Base-by-base conservation (phyloP, 371 early-diverging fungal genomes). In the Mortierella sp. region DNA sequence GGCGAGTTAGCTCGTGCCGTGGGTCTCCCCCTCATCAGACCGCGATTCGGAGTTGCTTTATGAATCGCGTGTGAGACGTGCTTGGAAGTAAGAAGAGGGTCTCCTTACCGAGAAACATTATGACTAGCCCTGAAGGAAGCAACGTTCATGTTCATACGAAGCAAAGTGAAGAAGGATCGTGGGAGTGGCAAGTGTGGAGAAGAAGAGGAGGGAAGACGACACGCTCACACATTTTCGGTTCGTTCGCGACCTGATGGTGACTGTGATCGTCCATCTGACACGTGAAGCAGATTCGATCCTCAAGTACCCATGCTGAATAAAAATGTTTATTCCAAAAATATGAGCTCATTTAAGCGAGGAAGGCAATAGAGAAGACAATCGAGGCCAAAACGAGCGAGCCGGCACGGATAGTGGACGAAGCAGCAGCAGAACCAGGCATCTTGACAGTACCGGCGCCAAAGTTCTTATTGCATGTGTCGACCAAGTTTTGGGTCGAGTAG, bases 391-490 rank as follows among this genome's bases (percentile, higher is more conserved):
- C 67, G 27, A 72, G 23, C 18, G 73, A 72, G 45, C 63, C 46
- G n/a, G 52, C 42, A 12, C 41, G 52, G 60, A 67, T 51, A 9
- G 58, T 43, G 6, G 73, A 67, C 18, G 72, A 56, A 2, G 69
- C 66, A 24, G 63, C 63, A 26, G 63, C 28, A 41, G 54, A 46
- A 51, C 72, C 67, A 18, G 73, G 73, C 73, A 72, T 62, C 63
- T 47, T 55, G 46, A 72, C 67, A 26, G 72, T 71, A 59, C 54
- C 46, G 45, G 67, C 59, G 16, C 67, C 67, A 56, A 72, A 63
- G 63, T 67, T 58, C 43, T 45, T 56, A 55, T 72, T 72, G 67
- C 73, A 72, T 8, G 67, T 51, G 48, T 62, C 59, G 12, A 72
- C 73, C 50, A 72, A 46, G 18, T 63, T 72, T 30, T 12, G 26